These are phyloP conservation scores for Knoxia roxburghii DNA, from an alignment of 257 asterid genomes.

Conservation along the genomic window DNA sequence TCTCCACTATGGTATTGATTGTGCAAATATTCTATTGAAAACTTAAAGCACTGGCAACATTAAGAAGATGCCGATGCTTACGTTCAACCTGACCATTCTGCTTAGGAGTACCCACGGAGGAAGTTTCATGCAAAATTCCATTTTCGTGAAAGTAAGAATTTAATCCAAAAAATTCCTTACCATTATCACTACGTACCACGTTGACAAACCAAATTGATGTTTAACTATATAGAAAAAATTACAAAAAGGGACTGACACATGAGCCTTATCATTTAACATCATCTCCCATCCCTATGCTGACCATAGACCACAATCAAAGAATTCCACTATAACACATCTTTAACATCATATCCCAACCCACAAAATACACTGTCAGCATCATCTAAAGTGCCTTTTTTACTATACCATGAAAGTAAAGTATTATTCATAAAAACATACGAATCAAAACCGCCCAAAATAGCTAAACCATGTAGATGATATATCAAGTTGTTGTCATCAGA, in stretches of 20 bases:
- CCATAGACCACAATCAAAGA: constrained; percentile 74
- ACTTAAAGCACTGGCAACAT: not conserved
- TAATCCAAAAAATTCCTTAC: no score
- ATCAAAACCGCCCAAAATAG: constrained; percentile 42
- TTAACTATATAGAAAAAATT: not conserved
- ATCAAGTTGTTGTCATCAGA: constrained; percentile 35
- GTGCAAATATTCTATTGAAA: not conserved
- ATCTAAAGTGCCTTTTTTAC: constrained; percentile 34
- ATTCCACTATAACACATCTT: constrained; percentile 79
- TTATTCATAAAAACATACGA: constrained; percentile 55
- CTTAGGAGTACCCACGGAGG: not conserved
- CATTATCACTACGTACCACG: no score
- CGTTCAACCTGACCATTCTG: not conserved
- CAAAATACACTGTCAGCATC: constrained; percentile 48
- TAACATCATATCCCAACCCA: constrained; percentile 42
- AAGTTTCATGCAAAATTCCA: no score
- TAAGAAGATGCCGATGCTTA: not conserved
- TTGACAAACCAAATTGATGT: not conserved
- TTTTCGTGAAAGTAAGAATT: no score
- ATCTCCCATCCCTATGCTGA: constrained; percentile 55
- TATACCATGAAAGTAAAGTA: constrained; percentile 47
- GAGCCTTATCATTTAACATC: no score
- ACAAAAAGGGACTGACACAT: no score
- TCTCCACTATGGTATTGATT: not conserved
- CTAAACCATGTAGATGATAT: constrained; percentile 46